Evolutionary conservation across 2,329 filamentous ascomycete species (phyloP).

Genomic region (Penicillium sp.): DNA sequence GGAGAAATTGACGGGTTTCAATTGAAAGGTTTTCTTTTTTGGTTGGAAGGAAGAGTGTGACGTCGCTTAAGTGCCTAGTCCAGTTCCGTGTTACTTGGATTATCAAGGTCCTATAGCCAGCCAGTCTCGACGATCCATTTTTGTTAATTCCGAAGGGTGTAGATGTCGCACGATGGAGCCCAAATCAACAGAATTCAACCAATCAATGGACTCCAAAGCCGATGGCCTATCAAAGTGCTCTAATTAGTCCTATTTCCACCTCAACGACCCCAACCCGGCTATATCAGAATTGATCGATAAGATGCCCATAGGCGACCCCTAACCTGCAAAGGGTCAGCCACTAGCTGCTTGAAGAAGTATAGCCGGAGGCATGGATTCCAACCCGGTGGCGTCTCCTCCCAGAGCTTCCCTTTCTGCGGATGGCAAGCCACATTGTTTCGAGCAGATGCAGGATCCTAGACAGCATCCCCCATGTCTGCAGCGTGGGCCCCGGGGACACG

Average conservation of each 20-base stretch:
- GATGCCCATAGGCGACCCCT: too few species aligned
- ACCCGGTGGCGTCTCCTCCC: background rate
- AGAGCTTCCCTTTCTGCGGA: background rate
- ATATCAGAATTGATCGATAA: conserved; percentile 14
- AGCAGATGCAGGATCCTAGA: conserved; percentile 11
- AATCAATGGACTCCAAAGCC: background rate
- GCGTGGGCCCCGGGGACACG: background rate
- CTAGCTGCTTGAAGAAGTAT: background rate
- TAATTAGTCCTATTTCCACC: background rate
- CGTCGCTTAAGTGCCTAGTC: background rate
- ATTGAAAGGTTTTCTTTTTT: background rate
- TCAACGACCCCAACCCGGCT: conserved; percentile 1
- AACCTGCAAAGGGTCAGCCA: too few species aligned
- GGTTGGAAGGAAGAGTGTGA: background rate
- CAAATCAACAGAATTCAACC: background rate
- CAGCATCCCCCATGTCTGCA: conserved; percentile 6
- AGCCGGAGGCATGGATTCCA: background rate
- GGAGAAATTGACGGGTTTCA: background rate
- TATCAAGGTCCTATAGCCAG: background rate
- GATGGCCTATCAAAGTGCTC: background rate
- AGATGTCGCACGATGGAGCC: background rate
- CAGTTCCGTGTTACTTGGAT: background rate
- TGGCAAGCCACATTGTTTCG: conserved; percentile 11
- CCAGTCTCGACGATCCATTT: background rate
- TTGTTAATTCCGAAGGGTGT: background rate